phyloP scores from a whole-genome alignment of 108 stramenopile genomes.

The Mayamaea pseudoterrestris region DNA sequence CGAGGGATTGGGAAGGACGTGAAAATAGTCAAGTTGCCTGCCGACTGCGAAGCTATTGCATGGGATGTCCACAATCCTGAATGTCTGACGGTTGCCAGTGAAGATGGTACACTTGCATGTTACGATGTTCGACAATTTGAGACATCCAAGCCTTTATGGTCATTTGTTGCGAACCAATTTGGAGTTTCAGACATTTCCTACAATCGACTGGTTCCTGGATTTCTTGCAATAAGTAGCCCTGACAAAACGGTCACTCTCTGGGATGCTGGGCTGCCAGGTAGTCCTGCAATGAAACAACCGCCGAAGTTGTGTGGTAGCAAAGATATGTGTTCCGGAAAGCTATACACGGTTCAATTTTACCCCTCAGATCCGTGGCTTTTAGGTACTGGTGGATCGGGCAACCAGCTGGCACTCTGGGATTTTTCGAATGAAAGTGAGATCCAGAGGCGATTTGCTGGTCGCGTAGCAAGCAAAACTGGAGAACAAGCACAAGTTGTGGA shows the following conservation, averaged over 20 bases:
- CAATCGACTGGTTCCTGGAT: conserved; percentile 71
- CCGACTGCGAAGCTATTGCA: conserved; percentile 73
- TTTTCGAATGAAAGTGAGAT: too few species aligned
- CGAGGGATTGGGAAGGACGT: conserved; percentile 32
- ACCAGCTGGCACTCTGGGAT: conserved; percentile 91
- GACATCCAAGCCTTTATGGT: conserved; percentile 62
- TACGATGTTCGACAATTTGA: conserved; percentile 92
- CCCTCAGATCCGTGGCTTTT: conserved; percentile 80
- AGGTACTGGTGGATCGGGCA: conserved; percentile 82
- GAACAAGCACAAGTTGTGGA: too few species aligned
- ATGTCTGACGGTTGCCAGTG: conserved; percentile 71
- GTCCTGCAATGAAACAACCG: too few species aligned
- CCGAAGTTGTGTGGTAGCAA: conserved; percentile 63
- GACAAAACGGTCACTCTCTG: conserved; percentile 92
- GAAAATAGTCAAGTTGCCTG: conserved; percentile 50
- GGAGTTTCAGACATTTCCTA: conserved; percentile 80
- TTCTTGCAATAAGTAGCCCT: conserved; percentile 79
- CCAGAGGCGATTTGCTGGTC: too few species aligned
- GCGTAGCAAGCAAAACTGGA: too few species aligned
- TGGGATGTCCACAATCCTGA: conserved; percentile 86
- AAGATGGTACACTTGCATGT: conserved; percentile 80
- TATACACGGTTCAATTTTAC: conserved; percentile 77
- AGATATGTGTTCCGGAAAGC: conserved; percentile 81
- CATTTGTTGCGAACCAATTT: conserved; percentile 75
- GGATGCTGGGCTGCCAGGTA: conserved; percentile 50